Evolutionary conservation across 305 asterid species (phyloP).

Genomic region (Rubia tinctorum): DNA sequence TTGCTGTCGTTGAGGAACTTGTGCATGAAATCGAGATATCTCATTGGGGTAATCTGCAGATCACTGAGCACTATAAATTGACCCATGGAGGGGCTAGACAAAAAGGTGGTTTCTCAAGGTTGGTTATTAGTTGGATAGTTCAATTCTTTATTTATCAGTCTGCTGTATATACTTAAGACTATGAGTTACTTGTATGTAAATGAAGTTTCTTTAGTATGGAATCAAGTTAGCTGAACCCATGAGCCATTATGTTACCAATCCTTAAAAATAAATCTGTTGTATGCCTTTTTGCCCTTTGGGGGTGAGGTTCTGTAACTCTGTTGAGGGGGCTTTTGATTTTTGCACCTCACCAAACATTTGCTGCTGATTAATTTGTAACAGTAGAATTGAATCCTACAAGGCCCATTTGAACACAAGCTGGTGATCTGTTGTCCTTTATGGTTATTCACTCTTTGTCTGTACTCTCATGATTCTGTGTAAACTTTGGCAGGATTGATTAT

Average conservation of each 20-base stretch:
- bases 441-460: slow-evolving; percentile 13
- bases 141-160: background rate
- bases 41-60: slow-evolving; percentile 95
- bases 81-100: slow-evolving; percentile 93
- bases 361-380: background rate
- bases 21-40: slow-evolving; percentile 96
- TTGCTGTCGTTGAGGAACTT: slow-evolving; percentile 98
- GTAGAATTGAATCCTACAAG: background rate
- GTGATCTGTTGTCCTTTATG: background rate
- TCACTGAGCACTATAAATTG: slow-evolving; percentile 76
- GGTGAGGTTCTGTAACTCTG: no score
- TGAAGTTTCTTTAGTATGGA: background rate
- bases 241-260: background rate
- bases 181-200: background rate
- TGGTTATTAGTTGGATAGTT: background rate
- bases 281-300: no score
- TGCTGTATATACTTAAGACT: background rate
- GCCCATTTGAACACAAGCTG: background rate
- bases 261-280: background rate
- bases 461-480: slow-evolving; percentile 21
- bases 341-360: slow-evolving; percentile 4
- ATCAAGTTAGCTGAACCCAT: background rate
- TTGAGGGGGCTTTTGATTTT: background rate
- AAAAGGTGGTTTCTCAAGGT: slow-evolving; percentile 94
- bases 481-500: slow-evolving; percentile 78